phyloP scores from a whole-genome alignment of 768 basidiomycete genomes.

The Pleurotus eryngii region DNA sequence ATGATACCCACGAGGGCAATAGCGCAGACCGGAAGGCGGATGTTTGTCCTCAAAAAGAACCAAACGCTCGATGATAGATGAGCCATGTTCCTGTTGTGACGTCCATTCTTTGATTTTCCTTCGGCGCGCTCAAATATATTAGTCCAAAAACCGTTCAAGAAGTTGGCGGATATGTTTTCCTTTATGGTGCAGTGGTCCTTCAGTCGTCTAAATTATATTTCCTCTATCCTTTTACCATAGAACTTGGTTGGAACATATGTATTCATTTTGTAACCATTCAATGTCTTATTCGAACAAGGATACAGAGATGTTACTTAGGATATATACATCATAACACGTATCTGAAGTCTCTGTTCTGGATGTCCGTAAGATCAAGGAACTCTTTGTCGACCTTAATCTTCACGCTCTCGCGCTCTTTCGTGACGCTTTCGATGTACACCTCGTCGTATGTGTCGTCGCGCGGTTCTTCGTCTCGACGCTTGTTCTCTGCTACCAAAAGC shows the following conservation, averaged over 20 bases:
- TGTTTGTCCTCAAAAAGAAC: neutral
- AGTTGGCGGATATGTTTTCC: no score
- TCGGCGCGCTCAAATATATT: no score
- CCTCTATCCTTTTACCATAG: no score
- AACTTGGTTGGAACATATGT: no score
- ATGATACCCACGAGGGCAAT: conserved; percentile 33
- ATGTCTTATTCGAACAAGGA: no score
- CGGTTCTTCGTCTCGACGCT: conserved; percentile 55
- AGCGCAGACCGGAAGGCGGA: neutral
- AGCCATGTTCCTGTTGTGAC: neutral
- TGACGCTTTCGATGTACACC: conserved; percentile 52
- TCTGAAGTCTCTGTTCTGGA: conserved; percentile 69
- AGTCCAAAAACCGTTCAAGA: no score
- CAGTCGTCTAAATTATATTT: no score
- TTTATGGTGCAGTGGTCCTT: no score
- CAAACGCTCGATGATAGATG: neutral
- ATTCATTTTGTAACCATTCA: neutral
- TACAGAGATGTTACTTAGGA: neutral
- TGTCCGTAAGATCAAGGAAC: conserved; percentile 72
- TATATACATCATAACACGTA: conserved; percentile 53
- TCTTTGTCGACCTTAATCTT: conserved; percentile 68
- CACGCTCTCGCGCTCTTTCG: conserved; percentile 48
- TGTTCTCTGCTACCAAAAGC: conserved; percentile 59
- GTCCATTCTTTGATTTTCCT: no score
- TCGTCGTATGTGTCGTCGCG: conserved; percentile 53